These are phyloP conservation scores for Dalbergia cultrata DNA, from an alignment of 306 rosid species.

Conservation along the genomic window DNA sequence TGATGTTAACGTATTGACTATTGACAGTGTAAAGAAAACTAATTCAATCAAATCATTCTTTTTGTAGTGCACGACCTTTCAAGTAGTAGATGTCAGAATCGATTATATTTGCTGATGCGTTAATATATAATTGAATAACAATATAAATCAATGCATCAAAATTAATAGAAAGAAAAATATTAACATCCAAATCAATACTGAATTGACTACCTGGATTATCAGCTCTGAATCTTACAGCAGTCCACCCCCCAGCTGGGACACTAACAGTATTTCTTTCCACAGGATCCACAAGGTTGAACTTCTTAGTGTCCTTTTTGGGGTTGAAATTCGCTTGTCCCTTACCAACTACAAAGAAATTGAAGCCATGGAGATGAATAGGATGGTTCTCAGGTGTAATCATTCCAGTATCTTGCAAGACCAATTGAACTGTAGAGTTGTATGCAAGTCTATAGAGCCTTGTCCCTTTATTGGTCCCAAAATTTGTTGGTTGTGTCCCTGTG, in stretches of 20 bases:
- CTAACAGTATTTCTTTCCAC: constrained; percentile 72
- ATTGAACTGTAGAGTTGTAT: constrained; percentile 69
- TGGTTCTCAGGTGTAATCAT: constrained; percentile 74
- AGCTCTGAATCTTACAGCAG: constrained; percentile 72
- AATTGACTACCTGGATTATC: constrained; percentile 73
- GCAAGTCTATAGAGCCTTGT: constrained; percentile 69
- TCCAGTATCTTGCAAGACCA: constrained; percentile 76
- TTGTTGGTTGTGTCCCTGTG: constrained; percentile 61
- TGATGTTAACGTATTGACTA: no score
- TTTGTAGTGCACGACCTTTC: no score
- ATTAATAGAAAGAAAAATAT: background rate
- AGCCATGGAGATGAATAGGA: constrained; percentile 78
- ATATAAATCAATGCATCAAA: no score
- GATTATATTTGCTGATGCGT: no score
- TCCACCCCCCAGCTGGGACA: constrained; percentile 78
- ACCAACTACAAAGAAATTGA: constrained; percentile 72
- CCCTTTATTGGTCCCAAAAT: constrained; percentile 56
- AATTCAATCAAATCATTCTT: no score
- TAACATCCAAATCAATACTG: background rate
- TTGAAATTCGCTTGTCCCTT: constrained; percentile 69
- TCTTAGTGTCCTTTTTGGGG: constrained; percentile 54
- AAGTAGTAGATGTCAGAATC: no score
- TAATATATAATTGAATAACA: no score
- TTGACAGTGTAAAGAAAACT: no score
- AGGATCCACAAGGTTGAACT: constrained; percentile 72